These are phyloP conservation scores for Cladosporium sp. DNA, from an alignment of 2,329 filamentous ascomycete genomes.

Conservation along the genomic window DNA sequence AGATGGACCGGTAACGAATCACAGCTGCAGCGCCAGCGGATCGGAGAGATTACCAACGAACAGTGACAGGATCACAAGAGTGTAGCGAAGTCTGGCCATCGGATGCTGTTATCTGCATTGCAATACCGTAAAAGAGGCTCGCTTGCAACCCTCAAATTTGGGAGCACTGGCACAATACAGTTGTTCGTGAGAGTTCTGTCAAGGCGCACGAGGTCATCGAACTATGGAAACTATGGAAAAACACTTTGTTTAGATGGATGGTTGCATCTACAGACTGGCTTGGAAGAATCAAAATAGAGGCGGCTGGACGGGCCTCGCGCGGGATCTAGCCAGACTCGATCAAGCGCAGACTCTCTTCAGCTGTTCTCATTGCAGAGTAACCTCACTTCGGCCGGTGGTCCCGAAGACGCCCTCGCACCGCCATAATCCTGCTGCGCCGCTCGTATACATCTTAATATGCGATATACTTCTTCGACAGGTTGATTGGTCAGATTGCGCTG, in stretches of 20 bases:
- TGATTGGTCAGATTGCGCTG: conserved; percentile 8
- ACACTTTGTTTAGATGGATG: background rate
- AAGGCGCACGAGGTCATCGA: background rate
- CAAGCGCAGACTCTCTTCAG: background rate
- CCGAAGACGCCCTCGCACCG: background rate
- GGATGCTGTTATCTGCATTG: background rate
- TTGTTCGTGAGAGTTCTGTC: no score
- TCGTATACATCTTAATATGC: conserved; percentile 7
- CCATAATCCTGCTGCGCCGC: conserved; percentile 9
- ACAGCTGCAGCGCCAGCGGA: background rate
- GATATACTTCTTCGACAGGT: background rate
- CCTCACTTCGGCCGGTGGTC: conserved; percentile 9
- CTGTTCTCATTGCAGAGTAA: conserved; percentile 2
- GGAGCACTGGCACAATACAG: no score
- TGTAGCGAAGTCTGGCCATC: background rate
- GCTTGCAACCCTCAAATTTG: no score
- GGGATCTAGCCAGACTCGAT: background rate
- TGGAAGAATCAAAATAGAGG: background rate
- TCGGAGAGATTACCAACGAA: background rate
- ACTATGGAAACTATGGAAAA: background rate
- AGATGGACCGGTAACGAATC: background rate
- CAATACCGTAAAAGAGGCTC: no score
- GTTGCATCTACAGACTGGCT: background rate
- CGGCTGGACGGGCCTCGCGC: background rate
- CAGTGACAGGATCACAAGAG: background rate